These are phyloP conservation scores for Scytalidium sp. DNA, from an alignment of 2,329 filamentous ascomycete genomes.

Conservation along the genomic window DNA sequence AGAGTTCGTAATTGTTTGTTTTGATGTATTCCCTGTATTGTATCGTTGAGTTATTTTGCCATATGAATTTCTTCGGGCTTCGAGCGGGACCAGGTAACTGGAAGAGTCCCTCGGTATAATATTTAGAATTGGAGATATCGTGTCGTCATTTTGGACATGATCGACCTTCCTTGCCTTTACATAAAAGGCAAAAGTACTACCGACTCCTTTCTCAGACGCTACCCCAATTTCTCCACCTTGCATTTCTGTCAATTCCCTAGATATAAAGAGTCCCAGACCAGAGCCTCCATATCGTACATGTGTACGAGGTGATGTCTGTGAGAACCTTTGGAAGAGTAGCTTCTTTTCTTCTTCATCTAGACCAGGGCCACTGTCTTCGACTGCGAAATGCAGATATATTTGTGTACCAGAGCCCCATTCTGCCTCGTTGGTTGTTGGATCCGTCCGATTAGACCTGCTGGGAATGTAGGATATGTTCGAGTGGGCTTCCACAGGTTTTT, in stretches of 20 bases:
- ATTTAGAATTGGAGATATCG: conserved; percentile 14
- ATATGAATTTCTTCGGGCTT: conserved; percentile 16
- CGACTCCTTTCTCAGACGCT: conserved; percentile 61
- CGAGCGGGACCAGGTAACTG: conserved; percentile 13
- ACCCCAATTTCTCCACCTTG: conserved; percentile 81
- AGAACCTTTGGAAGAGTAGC: conserved; percentile 74
- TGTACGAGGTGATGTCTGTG: conserved; percentile 76
- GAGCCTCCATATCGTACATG: conserved; percentile 80
- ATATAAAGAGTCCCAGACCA: conserved; percentile 78
- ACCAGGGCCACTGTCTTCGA: conserved; percentile 75
- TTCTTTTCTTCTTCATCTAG: conserved; percentile 70
- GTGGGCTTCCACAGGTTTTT: conserved; percentile 44
- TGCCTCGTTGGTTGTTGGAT: conserved; percentile 19
- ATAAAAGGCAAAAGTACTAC: conserved; percentile 75
- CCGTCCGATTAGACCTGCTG: conserved; percentile 24
- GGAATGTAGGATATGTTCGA: conserved; percentile 31
- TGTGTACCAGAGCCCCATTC: conserved; percentile 73
- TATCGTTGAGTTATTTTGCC: conserved; percentile 16
- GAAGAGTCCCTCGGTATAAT: conserved; percentile 15
- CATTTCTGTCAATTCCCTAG: conserved; percentile 71
- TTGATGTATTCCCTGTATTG: conserved; percentile 6
- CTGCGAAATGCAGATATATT: conserved; percentile 69
- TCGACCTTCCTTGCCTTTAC: conserved; percentile 33
- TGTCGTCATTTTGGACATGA: conserved; percentile 18
- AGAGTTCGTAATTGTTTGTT: background rate